phyloP scores from a whole-genome alignment of 306 rosid genomes.

The Malus sylvestris region DNA sequence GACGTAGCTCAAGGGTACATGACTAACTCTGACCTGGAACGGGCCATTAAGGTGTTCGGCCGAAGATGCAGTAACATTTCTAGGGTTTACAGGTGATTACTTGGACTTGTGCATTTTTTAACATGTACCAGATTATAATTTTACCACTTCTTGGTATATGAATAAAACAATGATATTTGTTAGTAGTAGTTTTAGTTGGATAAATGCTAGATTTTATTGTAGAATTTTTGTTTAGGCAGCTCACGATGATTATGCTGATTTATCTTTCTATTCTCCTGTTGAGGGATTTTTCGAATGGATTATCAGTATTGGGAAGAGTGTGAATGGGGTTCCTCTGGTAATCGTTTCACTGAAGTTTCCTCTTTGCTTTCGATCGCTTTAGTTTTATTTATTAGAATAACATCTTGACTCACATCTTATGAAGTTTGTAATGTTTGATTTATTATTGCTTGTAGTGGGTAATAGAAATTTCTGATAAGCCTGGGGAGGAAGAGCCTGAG shows the following conservation, averaged over 20 bases:
- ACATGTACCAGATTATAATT: constrained; percentile 11
- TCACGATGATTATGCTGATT: constrained; percentile 36
- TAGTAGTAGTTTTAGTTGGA: not conserved
- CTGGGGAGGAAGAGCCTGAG: constrained; percentile 77
- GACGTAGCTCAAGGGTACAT: constrained; percentile 44
- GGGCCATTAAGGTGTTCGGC: constrained; percentile 51
- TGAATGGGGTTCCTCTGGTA: constrained; percentile 90
- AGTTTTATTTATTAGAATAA: not conserved
- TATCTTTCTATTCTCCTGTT: constrained; percentile 42
- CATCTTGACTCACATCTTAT: constrained; percentile 1
- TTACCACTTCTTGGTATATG: not conserved
- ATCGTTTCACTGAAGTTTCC: constrained; percentile 23
- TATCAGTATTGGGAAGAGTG: constrained; percentile 87
- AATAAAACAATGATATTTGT: not conserved
- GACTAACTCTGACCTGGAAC: constrained; percentile 77
- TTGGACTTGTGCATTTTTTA: constrained; percentile 15
- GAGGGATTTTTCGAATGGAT: constrained; percentile 64
- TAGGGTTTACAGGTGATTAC: constrained; percentile 84
- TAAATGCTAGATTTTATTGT: not conserved
- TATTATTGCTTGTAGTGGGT: constrained; percentile 57
- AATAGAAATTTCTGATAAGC: constrained; percentile 95
- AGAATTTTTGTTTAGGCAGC: not conserved
- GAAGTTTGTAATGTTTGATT: constrained; percentile 10
- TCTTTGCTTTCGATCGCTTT: not conserved
- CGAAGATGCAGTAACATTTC: constrained; percentile 73